phyloP scores from a whole-genome alignment of 2,329 filamentous ascomycete genomes.

The Trichoderma sp. region DNA sequence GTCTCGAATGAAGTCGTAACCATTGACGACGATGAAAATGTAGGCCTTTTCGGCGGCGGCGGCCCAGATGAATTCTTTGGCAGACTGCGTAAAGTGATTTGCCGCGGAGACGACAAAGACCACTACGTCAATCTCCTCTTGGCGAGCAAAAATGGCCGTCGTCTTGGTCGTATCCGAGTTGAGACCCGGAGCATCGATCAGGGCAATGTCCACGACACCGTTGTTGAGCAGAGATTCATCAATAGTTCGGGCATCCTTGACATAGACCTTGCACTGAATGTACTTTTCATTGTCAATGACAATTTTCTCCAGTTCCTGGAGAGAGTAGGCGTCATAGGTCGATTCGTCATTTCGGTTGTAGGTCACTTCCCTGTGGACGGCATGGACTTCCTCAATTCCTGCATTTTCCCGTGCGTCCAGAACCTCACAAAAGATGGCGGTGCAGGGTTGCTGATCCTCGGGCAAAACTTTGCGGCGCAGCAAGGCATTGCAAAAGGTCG shows the following conservation, averaged over 20 bases:
- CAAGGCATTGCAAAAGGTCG: conserved; percentile 98
- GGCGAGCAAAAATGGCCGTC: conserved; percentile 92
- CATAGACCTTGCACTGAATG: conserved; percentile 94
- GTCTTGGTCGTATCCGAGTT: conserved; percentile 97
- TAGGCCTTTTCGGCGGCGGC: conserved; percentile 97
- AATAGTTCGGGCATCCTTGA: conserved; percentile 84
- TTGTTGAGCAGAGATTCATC: conserved; percentile 96
- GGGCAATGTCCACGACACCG: conserved; percentile 93
- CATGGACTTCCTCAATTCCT: conserved; percentile 91
- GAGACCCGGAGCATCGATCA: conserved; percentile 94
- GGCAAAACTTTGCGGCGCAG: conserved; percentile 88
- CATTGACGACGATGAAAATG: conserved; percentile 98
- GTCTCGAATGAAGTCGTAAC: conserved; percentile 90
- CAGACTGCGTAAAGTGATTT: conserved; percentile 96
- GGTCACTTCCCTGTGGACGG: conserved; percentile 75
- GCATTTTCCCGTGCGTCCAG: conserved; percentile 89
- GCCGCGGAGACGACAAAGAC: conserved; percentile 97
- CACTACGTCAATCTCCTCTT: conserved; percentile 98
- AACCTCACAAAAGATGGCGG: conserved; percentile 97
- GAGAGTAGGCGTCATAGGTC: conserved; percentile 83
- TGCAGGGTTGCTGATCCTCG: conserved; percentile 97
- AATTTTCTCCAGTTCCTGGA: conserved; percentile 81
- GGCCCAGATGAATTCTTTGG: conserved; percentile 96
- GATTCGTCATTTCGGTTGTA: conserved; percentile 92
- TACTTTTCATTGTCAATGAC: conserved; percentile 88